Conservation (phyloP, 768 basidiomycete species). For the Ramaria rubella region DNA sequence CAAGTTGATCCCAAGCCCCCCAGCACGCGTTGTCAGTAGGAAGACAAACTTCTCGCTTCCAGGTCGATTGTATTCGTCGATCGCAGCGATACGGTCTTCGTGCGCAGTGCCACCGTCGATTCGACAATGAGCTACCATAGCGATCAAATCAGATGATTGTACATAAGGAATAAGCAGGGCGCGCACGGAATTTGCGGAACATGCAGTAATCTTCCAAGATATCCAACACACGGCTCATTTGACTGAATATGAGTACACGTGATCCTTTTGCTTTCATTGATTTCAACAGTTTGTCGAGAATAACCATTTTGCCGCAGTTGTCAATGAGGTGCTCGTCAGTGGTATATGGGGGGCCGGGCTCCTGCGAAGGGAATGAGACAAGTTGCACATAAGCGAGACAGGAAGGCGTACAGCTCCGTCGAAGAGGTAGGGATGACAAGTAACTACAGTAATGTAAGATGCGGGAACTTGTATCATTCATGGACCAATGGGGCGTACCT, state of each 20-base stretch:
- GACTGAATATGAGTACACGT: constrained; percentile 93
- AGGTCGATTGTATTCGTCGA: constrained; percentile 96
- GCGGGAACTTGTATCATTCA: not conserved
- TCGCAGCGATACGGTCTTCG: constrained; percentile 90
- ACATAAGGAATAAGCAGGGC: constrained; percentile 7
- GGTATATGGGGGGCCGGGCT: constrained; percentile 97
- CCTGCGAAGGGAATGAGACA: constrained; percentile 34
- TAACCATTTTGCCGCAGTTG: constrained; percentile 96
- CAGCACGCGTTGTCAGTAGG: constrained; percentile 91
- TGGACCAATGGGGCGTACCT: constrained; percentile 8
- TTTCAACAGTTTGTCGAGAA: constrained; percentile 86
- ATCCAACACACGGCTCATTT: constrained; percentile 98
- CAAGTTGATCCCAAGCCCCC: constrained; percentile 94
- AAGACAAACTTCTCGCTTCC: constrained; percentile 95
- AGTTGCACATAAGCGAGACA: not conserved
- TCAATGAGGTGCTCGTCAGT: constrained; percentile 95
- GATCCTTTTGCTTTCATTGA: constrained; percentile 92
- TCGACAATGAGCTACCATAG: constrained; percentile 79
- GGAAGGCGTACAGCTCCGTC: constrained; percentile 70
- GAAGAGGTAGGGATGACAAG: constrained; percentile 87
- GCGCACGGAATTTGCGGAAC: constrained; percentile 81
- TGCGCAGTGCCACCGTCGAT: constrained; percentile 96
- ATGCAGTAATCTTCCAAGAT: constrained; percentile 97
- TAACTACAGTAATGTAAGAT: constrained; percentile 50
- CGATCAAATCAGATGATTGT: not conserved